A percentile compares a stretch with the other conserved stretches of the same genome.
These are phyloP conservation scores for Fonsecaea pugnacius DNA, from an alignment of 2,329 filamentous ascomycete species.

Conservation along the genomic window DNA sequence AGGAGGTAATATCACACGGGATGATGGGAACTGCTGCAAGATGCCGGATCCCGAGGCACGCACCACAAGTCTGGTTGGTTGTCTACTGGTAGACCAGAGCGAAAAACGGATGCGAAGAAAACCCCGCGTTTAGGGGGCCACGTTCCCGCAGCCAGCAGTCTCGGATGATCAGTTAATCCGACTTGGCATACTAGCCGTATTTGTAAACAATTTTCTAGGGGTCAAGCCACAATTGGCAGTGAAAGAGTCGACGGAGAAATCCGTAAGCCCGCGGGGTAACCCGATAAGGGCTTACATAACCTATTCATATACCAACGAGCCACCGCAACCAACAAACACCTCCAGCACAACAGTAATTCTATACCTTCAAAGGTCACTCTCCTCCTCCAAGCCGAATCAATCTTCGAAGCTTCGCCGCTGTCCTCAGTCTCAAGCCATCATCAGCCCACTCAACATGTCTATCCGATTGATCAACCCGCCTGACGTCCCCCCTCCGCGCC, in stretches of 20 bases:
- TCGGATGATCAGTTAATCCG: background rate
- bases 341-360: background rate
- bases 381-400: too few relatives aligned
- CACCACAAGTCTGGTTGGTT: background rate
- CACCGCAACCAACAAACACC: too few relatives aligned
- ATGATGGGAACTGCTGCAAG: background rate
- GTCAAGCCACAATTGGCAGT: too few relatives aligned
- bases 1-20: background rate
- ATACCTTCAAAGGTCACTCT: background rate
- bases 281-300: background rate
- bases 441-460: slow-evolving; percentile 7
- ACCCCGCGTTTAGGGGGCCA: background rate
- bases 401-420: background rate
- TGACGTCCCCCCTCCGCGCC: slow-evolving; percentile 18
- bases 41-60: slow-evolving; percentile 4
- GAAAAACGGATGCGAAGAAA: slow-evolving; percentile 5
- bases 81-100: background rate
- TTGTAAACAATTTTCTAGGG: too few relatives aligned
- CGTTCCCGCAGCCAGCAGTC: background rate
- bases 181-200: background rate
- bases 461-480: slow-evolving; percentile 28
- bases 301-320: background rate
- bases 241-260: background rate
- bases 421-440: background rate
- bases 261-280: background rate